Percentiles rank a stretch among this genome's conserved stretches.
Conservation (phyloP, 371 early-diverging fungal species). For the Blakeslea trispora region DNA sequence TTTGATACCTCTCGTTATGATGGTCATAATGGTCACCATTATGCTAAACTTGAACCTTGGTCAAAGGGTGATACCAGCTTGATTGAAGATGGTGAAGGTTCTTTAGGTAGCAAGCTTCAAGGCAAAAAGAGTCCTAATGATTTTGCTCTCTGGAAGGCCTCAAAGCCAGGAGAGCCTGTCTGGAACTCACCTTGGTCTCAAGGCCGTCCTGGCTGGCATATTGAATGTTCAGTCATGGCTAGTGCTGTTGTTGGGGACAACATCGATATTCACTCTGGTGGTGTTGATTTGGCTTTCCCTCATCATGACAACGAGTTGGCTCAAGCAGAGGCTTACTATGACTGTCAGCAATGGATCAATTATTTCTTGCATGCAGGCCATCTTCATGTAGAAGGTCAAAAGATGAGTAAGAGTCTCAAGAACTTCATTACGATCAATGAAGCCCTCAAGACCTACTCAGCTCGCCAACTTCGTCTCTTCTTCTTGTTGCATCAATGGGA, state of each 20-base stretch:
- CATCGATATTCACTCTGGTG: slow-evolving; percentile 99
- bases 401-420: slow-evolving; percentile 99
- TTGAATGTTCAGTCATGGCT: slow-evolving; percentile 99
- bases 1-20: slow-evolving; percentile 96
- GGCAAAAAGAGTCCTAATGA: slow-evolving; percentile 84
- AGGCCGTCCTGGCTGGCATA: slow-evolving; percentile 99
- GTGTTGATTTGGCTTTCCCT: slow-evolving; percentile 98
- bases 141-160: slow-evolving; percentile 99
- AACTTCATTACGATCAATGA: slow-evolving; percentile 98
- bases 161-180: slow-evolving; percentile 96
- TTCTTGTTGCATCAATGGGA: slow-evolving; percentile 96
- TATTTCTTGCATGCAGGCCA: slow-evolving; percentile 99
- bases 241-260: slow-evolving; percentile 87
- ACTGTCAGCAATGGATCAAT: slow-evolving; percentile 95
- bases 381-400: slow-evolving; percentile 97
- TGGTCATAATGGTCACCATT: slow-evolving; percentile 78
- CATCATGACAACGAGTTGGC: slow-evolving; percentile 99
- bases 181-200: slow-evolving; percentile 97
- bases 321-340: slow-evolving; percentile 95
- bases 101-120: slow-evolving; percentile 70
- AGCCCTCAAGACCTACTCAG: slow-evolving; percentile 81
- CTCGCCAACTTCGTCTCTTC: slow-evolving; percentile 92
- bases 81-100: slow-evolving; percentile 92
- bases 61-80: slow-evolving; percentile 81
- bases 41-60: slow-evolving; percentile 92